Evolutionary conservation across 768 basidiomycete species (phyloP).

Genomic region (Dentipellis fragilis): DNA sequence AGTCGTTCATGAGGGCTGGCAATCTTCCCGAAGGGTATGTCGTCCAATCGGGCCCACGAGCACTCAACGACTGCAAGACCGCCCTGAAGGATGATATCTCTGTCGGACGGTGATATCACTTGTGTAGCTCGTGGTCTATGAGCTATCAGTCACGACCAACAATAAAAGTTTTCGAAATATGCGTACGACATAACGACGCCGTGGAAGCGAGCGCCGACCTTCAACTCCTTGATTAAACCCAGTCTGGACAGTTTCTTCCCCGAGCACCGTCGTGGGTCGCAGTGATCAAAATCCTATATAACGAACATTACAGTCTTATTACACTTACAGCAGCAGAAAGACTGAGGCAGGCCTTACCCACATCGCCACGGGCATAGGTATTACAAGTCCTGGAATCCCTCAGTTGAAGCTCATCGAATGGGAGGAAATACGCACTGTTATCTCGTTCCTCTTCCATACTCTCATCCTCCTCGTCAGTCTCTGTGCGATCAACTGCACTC

Average conservation of each 20-base stretch:
- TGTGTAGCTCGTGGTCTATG: slow-evolving; percentile 36
- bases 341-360: slow-evolving; percentile 54
- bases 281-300: slow-evolving; percentile 88
- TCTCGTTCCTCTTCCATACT: slow-evolving; percentile 5
- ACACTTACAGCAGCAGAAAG: neutral
- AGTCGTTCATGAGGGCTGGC: slow-evolving; percentile 87
- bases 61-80: slow-evolving; percentile 98
- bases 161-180: neutral
- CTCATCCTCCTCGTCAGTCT: slow-evolving; percentile 24
- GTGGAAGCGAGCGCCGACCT: slow-evolving; percentile 77
- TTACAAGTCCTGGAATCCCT: slow-evolving; percentile 10
- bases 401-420: neutral
- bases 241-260: slow-evolving; percentile 88
- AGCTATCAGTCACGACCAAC: neutral
- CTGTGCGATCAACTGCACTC: slow-evolving; percentile 42
- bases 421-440: neutral
- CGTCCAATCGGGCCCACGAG: slow-evolving; percentile 93
- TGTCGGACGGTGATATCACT: slow-evolving; percentile 74
- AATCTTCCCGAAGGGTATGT: slow-evolving; percentile 92
- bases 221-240: slow-evolving; percentile 75
- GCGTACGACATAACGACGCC: slow-evolving; percentile 91
- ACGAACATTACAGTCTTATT: neutral
- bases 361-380: slow-evolving; percentile 81
- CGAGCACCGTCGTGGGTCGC: slow-evolving; percentile 79
- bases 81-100: slow-evolving; percentile 57